Percentiles rank a stretch among this genome's conserved stretches.
Conservation (phyloP, 176 grass and related monocot species). For the Hsuehochloa calcarea region DNA sequence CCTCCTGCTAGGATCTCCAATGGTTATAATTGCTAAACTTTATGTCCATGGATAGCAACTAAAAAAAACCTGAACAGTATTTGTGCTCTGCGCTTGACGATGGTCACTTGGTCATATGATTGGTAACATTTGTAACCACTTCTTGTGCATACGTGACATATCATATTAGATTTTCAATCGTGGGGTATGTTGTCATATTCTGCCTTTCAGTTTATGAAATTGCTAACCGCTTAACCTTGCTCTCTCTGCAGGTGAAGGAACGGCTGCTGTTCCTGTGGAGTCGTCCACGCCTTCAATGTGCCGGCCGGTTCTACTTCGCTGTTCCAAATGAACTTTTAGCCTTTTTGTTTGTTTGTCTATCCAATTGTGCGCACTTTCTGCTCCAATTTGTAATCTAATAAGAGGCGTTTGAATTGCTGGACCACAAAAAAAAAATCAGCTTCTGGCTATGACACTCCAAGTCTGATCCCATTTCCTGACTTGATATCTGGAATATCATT, state of each 20-base stretch:
- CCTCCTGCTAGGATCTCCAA: not conserved
- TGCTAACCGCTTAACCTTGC: not conserved
- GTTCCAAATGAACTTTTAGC: constrained; percentile 6
- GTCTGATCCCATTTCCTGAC: not conserved
- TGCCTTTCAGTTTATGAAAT: not conserved
- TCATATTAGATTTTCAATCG: not conserved
- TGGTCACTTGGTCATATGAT: not conserved
- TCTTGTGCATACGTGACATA: not conserved
- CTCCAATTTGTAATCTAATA: constrained; percentile 29
- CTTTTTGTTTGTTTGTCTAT: not conserved
- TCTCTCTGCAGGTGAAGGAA: constrained; percentile 21
- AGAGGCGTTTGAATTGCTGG: constrained; percentile 33
- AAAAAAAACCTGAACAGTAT: not conserved
- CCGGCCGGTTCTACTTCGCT: not conserved
- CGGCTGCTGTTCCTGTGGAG: not conserved
- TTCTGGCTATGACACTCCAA: not conserved
- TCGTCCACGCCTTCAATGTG: not conserved
- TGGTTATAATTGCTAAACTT: not conserved
- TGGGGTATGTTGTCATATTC: not conserved
- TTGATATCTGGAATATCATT: not conserved
- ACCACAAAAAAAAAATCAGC: not conserved
- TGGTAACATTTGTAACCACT: not conserved
- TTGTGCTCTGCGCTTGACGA: not conserved
- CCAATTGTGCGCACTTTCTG: not conserved
- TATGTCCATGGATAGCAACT: not conserved